Conservation (phyloP, 768 basidiomycete species). For the Mycena chlorophos region DNA sequence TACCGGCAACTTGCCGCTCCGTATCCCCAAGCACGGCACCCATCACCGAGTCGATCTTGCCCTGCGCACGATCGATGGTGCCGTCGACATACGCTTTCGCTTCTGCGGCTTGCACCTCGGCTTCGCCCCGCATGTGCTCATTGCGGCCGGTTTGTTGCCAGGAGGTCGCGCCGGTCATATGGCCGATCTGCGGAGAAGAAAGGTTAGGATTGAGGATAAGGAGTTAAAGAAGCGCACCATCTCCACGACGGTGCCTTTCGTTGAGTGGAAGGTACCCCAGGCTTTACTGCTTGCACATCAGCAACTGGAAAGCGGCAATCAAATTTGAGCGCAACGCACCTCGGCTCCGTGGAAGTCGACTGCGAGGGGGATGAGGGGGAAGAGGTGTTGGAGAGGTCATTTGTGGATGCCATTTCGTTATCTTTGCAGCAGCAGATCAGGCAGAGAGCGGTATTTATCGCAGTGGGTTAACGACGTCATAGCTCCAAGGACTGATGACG, state of each 20-base stretch:
- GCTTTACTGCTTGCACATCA: slow-evolving; percentile 38
- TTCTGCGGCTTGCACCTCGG: slow-evolving; percentile 48
- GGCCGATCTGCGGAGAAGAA: slow-evolving; percentile 8
- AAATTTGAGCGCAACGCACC: too few relatives aligned
- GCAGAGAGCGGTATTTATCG: too few relatives aligned
- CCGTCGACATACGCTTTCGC: slow-evolving; percentile 52
- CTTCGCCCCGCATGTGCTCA: slow-evolving; percentile 33
- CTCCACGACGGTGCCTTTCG: slow-evolving; percentile 38
- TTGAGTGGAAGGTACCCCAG: slow-evolving; percentile 37
- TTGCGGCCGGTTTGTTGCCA: slow-evolving; percentile 18
- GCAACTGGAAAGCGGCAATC: too few relatives aligned
- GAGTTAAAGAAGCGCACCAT: slow-evolving; percentile 22
- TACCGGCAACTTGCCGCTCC: slow-evolving; percentile 35
- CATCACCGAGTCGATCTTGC: slow-evolving; percentile 52
- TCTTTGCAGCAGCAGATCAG: too few relatives aligned
- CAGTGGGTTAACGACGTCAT: too few relatives aligned
- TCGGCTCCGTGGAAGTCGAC: too few relatives aligned
- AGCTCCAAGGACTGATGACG: too few relatives aligned
- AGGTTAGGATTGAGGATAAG: not conserved
- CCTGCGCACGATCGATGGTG: slow-evolving; percentile 41
- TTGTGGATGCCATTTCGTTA: too few relatives aligned
- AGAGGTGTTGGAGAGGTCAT: too few relatives aligned
- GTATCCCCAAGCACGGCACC: slow-evolving; percentile 58
- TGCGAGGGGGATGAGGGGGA: too few relatives aligned
- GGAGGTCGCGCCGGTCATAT: slow-evolving; percentile 13